phyloP scores from a whole-genome alignment of 768 basidiomycete species.

The Clathrus columnatus region DNA sequence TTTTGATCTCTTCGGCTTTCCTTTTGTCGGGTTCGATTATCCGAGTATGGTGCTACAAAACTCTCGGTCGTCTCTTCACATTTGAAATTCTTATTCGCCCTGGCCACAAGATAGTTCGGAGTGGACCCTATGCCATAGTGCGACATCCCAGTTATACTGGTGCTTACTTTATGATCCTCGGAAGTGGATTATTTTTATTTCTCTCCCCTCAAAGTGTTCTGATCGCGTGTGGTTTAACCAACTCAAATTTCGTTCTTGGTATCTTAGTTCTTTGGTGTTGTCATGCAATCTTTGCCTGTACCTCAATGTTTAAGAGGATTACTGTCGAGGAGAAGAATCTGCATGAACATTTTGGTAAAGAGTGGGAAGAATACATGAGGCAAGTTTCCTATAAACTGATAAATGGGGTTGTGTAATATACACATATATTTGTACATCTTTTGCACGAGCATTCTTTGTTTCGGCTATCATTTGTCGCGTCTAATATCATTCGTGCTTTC shows the following conservation, averaged over 20 bases:
- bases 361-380: conserved; percentile 21
- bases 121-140: conserved; percentile 15
- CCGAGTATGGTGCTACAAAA: conserved; percentile 10
- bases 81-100: conserved; percentile 15
- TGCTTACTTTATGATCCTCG: conserved; percentile 1
- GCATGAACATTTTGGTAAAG: conserved; percentile 12
- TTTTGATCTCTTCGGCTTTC: no score
- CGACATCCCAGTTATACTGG: conserved; percentile 19
- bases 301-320: neutral
- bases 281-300: neutral
- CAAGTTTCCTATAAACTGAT: conserved; percentile 19
- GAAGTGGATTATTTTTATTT: neutral
- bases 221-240: neutral
- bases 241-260: neutral
- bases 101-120: conserved; percentile 20
- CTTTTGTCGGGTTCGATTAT: conserved; percentile 26
- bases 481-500: no score
- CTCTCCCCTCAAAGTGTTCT: neutral
- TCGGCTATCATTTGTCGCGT: no score
- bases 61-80: conserved; percentile 16
- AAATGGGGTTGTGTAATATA: conserved; percentile 18
- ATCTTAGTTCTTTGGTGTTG: neutral
- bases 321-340: neutral
- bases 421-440: no score
- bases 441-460: no score